A percentile compares a stretch with the other conserved stretches of the same genome.
These are phyloP conservation scores for Auriscalpium microsporum DNA, from an alignment of 768 basidiomycete species.

Conservation along the genomic window DNA sequence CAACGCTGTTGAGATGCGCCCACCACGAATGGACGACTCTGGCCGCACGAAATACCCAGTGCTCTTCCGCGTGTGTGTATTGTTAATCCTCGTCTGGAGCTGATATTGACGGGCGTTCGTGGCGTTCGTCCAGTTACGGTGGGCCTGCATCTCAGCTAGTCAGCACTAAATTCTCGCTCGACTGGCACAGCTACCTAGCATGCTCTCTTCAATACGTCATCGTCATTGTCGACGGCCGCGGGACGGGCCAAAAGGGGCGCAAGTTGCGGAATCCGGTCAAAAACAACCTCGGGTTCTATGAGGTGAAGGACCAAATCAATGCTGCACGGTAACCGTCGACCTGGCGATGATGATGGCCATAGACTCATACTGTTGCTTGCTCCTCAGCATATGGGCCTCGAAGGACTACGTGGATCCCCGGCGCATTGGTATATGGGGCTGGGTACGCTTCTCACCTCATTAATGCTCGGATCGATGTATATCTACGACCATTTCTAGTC, in stretches of 20 bases:
- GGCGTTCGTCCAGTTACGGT: conserved; percentile 54
- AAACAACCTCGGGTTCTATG: conserved; percentile 80
- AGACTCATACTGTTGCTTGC: background rate
- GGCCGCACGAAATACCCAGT: conserved; percentile 97
- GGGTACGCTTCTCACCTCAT: conserved; percentile 48
- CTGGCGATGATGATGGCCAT: conserved; percentile 1
- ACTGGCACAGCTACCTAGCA: conserved; percentile 86
- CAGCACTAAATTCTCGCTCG: conserved; percentile 52
- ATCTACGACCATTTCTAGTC: conserved; percentile 40
- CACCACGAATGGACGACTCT: conserved; percentile 87
- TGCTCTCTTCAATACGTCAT: conserved; percentile 77
- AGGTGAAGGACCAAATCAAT: conserved; percentile 83
- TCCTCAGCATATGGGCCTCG: conserved; percentile 64
- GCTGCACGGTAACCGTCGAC: conserved; percentile 60
- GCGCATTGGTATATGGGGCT: conserved; percentile 95
- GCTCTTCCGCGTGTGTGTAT: conserved; percentile 68
- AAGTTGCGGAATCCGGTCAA: conserved; percentile 81
- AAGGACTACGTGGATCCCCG: conserved; percentile 83
- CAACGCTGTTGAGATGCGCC: conserved; percentile 86
- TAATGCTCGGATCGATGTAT: background rate
- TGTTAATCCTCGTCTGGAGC: background rate
- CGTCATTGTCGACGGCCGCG: conserved; percentile 86
- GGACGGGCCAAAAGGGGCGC: conserved; percentile 88
- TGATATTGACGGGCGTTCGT: conserved; percentile 3
- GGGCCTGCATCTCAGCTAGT: conserved; percentile 84